Conservation (phyloP, 306 rosid species). For the Dalbergia cultrata region DNA sequence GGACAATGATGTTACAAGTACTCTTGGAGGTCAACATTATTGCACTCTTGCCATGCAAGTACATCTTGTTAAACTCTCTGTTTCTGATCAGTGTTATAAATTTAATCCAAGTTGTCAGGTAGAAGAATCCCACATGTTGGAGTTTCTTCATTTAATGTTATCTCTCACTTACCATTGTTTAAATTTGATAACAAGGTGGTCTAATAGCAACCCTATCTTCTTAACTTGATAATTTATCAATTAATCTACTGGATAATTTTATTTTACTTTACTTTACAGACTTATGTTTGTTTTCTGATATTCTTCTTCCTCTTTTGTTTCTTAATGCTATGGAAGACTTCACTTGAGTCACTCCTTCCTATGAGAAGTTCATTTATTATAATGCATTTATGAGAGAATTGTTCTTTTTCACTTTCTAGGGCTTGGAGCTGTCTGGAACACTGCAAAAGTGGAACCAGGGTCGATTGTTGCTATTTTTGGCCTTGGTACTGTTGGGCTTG, state of each 20-base stretch:
- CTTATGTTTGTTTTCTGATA: neutral
- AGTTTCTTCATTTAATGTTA: conserved; percentile 28
- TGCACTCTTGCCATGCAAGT: neutral
- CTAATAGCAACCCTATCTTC: neutral
- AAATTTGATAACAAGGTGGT: conserved; percentile 13
- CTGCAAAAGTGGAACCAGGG: conserved; percentile 93
- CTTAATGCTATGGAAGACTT: conserved; percentile 3
- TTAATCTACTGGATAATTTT: neutral
- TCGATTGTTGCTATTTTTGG: conserved; percentile 93
- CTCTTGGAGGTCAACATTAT: neutral
- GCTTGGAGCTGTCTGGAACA: conserved; percentile 99
- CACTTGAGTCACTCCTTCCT: conserved; percentile 1
- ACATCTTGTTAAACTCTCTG: neutral
- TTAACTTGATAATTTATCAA: conserved; percentile 21
- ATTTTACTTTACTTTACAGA: neutral
- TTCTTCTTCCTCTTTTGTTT: neutral
- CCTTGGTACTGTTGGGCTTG: conserved; percentile 95
- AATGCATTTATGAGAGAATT: neutral
- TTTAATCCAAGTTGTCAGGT: conserved; percentile 8
- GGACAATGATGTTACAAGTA: conserved; percentile 15
- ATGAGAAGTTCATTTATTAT: neutral
- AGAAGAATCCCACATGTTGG: conserved; percentile 7
- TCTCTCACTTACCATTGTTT: conserved; percentile 5
- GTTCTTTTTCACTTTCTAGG: conserved; percentile 51
- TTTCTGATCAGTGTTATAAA: conserved; percentile 6